phyloP scores from a whole-genome alignment of 1,284 basidiomycete species.

The Inonotus obliquus region DNA sequence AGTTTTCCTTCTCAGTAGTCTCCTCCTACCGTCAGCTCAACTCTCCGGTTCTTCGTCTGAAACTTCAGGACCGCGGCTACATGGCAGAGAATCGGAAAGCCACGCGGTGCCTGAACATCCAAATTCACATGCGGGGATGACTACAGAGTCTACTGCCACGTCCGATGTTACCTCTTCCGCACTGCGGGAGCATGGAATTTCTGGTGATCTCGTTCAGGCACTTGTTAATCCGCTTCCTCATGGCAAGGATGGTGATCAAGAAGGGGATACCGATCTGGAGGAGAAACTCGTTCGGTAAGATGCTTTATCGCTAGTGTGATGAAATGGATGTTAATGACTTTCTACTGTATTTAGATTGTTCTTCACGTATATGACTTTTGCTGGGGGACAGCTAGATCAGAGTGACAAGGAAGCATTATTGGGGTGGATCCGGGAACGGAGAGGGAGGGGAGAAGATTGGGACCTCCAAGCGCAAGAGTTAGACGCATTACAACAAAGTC shows the following conservation, averaged over 20 bases:
- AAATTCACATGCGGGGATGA: conserved; percentile 64
- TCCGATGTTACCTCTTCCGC: conserved; percentile 44
- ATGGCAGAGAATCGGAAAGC: conserved; percentile 20
- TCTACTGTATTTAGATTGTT: conserved; percentile 38
- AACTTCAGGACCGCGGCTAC: conserved; percentile 8
- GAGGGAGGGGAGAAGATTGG: conserved; percentile 22
- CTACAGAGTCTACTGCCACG: conserved; percentile 48
- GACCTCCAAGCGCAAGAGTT: conserved; percentile 28
- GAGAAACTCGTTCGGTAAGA: conserved; percentile 72
- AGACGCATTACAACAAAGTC: conserved; percentile 23
- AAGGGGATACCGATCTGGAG: conserved; percentile 72
- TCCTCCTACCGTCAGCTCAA: conserved; percentile 56
- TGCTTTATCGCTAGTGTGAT: conserved; percentile 9
- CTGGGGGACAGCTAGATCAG: conserved; percentile 37
- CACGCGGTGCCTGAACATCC: conserved; percentile 43
- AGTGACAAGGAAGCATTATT: conserved; percentile 40
- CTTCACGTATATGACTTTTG: conserved; percentile 48
- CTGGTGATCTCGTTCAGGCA: conserved; percentile 36
- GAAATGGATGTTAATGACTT: not conserved
- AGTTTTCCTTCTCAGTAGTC: conserved; percentile 77
- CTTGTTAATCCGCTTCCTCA: conserved; percentile 54
- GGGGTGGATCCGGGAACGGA: conserved; percentile 27
- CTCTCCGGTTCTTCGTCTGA: conserved; percentile 21
- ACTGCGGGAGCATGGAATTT: conserved; percentile 42
- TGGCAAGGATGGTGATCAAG: conserved; percentile 66